These are phyloP conservation scores for Aspergillus sp. DNA, from an alignment of 2,329 filamentous ascomycete genomes.

Conservation along the genomic window DNA sequence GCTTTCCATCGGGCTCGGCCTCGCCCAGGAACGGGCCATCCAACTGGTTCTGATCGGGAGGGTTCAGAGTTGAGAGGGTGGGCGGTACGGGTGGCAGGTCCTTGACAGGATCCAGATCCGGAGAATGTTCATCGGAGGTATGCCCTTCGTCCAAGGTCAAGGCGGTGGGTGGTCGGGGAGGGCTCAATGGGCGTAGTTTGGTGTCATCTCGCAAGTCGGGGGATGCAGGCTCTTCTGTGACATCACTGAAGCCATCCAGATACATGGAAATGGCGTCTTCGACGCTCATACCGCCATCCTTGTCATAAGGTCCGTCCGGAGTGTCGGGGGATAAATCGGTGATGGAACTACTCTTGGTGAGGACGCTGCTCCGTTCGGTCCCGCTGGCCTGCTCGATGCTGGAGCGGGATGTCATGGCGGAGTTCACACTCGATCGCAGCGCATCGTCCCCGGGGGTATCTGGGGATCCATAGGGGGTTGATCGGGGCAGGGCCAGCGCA, in stretches of 20 bases:
- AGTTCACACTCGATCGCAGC: conserved; percentile 58
- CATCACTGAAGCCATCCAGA: conserved; percentile 54
- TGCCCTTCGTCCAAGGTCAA: conserved; percentile 25
- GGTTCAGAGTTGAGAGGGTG: conserved; percentile 11
- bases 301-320: conserved; percentile 63
- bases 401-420: conserved; percentile 58
- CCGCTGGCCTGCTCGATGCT: conserved; percentile 56
- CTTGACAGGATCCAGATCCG: conserved; percentile 17
- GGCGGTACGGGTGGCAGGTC: conserved; percentile 20
- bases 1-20: conserved; percentile 2
- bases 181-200: conserved; percentile 30
- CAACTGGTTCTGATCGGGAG: conserved; percentile 7
- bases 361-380: conserved; percentile 80
- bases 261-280: conserved; percentile 63
- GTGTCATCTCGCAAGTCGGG: conserved; percentile 29
- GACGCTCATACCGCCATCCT: conserved; percentile 54
- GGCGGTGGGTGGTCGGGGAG: conserved; percentile 26
- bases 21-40: conserved; percentile 16
- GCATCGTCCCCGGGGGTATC: conserved; percentile 30
- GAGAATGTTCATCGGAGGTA: conserved; percentile 17
- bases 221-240: conserved; percentile 35
- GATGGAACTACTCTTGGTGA: conserved; percentile 75
- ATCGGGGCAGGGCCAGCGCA: conserved; percentile 29
- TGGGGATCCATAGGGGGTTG: conserved; percentile 27
- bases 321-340: conserved; percentile 59